A percentile compares a stretch with the other conserved stretches of the same genome.
phyloP scores from a whole-genome alignment of 2,329 filamentous ascomycete species.

The Sclerotinia minor region DNA sequence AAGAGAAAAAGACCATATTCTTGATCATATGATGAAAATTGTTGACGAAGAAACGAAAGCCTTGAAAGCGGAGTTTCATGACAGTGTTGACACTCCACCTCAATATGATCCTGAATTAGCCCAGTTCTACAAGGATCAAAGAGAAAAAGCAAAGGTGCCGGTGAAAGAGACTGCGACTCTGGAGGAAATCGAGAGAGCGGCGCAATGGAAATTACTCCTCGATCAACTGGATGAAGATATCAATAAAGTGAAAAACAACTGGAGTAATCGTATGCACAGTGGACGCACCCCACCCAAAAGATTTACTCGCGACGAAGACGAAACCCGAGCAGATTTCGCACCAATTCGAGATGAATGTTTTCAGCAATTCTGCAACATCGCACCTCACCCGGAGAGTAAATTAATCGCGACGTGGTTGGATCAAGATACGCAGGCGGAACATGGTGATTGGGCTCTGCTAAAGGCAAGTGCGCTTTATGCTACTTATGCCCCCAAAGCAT shows the following conservation, averaged over 20 bases:
- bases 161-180: not conserved
- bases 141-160: conserved; percentile 28
- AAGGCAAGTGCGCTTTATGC: conserved; percentile 46
- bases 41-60: conserved; percentile 46
- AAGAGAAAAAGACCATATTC: conserved; percentile 50
- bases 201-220: conserved; percentile 27
- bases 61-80: conserved; percentile 27
- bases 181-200: not conserved
- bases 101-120: conserved; percentile 36
- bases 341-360: conserved; percentile 26
- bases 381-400: conserved; percentile 30
- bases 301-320: conserved; percentile 6
- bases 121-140: conserved; percentile 26
- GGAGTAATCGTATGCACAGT: not conserved
- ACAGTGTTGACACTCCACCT: conserved; percentile 23
- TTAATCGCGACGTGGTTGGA: conserved; percentile 31
- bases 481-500: conserved; percentile 20
- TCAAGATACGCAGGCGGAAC: conserved; percentile 25
- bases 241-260: conserved; percentile 11
- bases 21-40: conserved; percentile 64
- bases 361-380: conserved; percentile 33
- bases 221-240: not conserved
- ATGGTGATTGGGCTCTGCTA: conserved; percentile 47
- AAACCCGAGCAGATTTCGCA: conserved; percentile 16
- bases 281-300: not conserved